These are phyloP conservation scores for Quillaja saponaria DNA, from an alignment of 306 rosid genomes.

Conservation along the genomic window DNA sequence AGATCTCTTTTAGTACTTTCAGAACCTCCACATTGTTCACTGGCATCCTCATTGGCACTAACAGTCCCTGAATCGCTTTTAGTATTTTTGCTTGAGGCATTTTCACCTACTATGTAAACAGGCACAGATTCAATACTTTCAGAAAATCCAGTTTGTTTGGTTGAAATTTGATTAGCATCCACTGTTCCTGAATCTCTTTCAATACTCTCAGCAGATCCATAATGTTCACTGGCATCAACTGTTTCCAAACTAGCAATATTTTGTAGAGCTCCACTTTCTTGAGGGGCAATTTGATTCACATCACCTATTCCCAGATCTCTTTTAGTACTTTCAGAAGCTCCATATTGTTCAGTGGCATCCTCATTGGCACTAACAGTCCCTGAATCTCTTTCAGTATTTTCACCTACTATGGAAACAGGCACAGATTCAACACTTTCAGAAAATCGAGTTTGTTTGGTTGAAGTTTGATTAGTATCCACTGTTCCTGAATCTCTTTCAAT, in stretches of 20 bases:
- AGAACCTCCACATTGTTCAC: conserved; percentile 16
- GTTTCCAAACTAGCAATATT: no score
- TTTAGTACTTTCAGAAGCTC: conserved; percentile 8
- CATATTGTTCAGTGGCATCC: conserved; percentile 14
- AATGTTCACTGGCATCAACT: background rate
- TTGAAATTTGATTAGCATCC: background rate
- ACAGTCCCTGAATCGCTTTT: background rate
- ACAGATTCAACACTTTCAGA: conserved; percentile 1
- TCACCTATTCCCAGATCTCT: no score
- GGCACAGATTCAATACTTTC: conserved; percentile 3
- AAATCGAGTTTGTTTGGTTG: conserved; percentile 15
- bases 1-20: background rate
- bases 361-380: background rate
- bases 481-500: background rate
- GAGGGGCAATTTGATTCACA: no score
- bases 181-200: background rate
- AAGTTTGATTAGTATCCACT: background rate
- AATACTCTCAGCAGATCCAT: background rate
- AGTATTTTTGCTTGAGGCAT: conserved; percentile 24
- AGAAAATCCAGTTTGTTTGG: conserved; percentile 17
- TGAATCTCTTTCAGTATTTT: no score
- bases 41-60: background rate
- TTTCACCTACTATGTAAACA: background rate
- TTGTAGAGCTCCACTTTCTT: no score
- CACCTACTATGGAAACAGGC: conserved; percentile 3